phyloP scores from a whole-genome alignment of 176 grass and related monocot species.

The Otatea glauca region DNA sequence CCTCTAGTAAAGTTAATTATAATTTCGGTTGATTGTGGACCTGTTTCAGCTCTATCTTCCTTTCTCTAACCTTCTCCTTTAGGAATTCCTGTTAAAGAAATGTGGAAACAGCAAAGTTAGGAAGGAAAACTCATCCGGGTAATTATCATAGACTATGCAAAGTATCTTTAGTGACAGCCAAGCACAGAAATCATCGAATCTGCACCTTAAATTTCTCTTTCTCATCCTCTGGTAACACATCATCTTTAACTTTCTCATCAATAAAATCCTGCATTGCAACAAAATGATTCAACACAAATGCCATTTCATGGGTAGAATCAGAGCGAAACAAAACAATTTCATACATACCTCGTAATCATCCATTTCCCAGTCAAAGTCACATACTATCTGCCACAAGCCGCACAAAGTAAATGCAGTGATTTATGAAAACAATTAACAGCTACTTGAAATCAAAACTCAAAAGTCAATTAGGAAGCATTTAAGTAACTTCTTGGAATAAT shows the following conservation, averaged over 20 bases:
- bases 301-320: conserved; percentile 12
- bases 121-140: neutral
- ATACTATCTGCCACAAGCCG: conserved; percentile 72
- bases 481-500: conserved; percentile 8
- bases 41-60: conserved; percentile 69
- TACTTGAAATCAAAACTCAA: conserved; percentile 18
- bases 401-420: conserved; percentile 21
- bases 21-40: conserved; percentile 41
- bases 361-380: conserved; percentile 82
- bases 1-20: neutral
- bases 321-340: conserved; percentile 3
- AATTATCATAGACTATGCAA: neutral
- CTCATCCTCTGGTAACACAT: conserved; percentile 69
- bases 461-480: conserved; percentile 4
- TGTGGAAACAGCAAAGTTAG: neutral
- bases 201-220: conserved; percentile 87
- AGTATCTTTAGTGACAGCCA: neutral
- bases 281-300: conserved; percentile 34
- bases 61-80: conserved; percentile 83
- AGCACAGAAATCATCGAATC: neutral
- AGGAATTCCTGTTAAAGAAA: conserved; percentile 68
- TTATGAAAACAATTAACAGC: conserved; percentile 22
- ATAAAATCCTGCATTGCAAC: conserved; percentile 65
- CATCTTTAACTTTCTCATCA: conserved; percentile 65
- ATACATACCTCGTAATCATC: conserved; percentile 76